Evolutionary conservation across 371 early-diverging fungal genomes (phyloP).

Genomic region (Mortierella sp.): DNA sequence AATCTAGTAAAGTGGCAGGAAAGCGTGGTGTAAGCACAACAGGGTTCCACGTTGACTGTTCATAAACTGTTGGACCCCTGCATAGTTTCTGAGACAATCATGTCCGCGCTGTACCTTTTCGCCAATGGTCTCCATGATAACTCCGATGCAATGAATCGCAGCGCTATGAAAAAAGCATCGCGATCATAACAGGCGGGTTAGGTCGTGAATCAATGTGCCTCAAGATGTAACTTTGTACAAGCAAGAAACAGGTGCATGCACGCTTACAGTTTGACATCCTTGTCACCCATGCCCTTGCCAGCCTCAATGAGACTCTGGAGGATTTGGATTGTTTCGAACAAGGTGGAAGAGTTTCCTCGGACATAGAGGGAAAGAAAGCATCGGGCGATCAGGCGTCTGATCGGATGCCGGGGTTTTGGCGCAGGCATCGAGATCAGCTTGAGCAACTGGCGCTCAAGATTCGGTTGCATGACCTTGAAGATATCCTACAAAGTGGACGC

Average conservation of each 20-base stretch:
- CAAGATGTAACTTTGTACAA: too few relatives aligned
- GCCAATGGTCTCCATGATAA: constrained; percentile 76
- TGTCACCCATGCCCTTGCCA: constrained; percentile 77
- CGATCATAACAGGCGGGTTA: not conserved
- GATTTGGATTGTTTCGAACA: constrained; percentile 84
- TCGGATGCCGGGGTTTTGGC: constrained; percentile 83
- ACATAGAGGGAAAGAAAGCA: constrained; percentile 79
- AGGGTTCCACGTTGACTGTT: not conserved
- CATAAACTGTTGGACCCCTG: too few relatives aligned
- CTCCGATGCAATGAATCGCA: constrained; percentile 82
- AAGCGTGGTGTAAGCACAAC: not conserved
- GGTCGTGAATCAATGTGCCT: too few relatives aligned
- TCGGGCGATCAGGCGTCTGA: constrained; percentile 82
- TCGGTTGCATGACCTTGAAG: constrained; percentile 73
- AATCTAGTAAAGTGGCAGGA: constrained; percentile 57
- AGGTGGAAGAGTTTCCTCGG: constrained; percentile 77
- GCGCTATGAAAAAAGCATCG: constrained; percentile 69
- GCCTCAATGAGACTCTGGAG: constrained; percentile 73
- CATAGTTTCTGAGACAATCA: too few relatives aligned
- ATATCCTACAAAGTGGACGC: constrained; percentile 63
- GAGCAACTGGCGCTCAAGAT: constrained; percentile 78
- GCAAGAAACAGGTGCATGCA: not conserved
- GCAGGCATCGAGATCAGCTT: constrained; percentile 71
- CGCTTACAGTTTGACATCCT: constrained; percentile 69
- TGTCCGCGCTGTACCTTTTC: constrained; percentile 61